Base-by-base conservation (phyloP, 768 basidiomycete species). In the Pisolithus sp. region DNA sequence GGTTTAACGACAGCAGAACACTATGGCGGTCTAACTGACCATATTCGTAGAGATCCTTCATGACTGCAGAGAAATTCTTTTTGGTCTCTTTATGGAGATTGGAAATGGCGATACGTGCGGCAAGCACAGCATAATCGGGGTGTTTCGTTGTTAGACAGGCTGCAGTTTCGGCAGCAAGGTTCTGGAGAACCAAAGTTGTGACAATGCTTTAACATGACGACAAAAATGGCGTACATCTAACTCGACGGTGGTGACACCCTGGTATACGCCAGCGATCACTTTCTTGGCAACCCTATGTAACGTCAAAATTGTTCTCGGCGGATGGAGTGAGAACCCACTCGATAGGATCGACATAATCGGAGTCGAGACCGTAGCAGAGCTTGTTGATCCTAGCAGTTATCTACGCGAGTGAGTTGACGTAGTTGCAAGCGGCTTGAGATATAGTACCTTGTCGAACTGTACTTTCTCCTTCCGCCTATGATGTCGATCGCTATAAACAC, bases 41-140 rank as follows among this genome's bases (percentile, higher is more conserved):
- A 74, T 94, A 98, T 43, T 80, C 73, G 67, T 97, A 91, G 36
- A 99, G 74, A 65, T 98, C 94, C 53, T 82, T 82, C 63, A 99
- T 79, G 57, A 99, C 95, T 53, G 85, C 80, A 1, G 92, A 93
- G 67, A 99, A 98, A 59, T 74, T 89, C 77, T 98, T 98, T 75
- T 93, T 97, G 17, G 96, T 98, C 73, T 99, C 95, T 64, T 99
- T 98, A 80, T 99, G 96, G 10, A 98, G 74, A 66, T 98, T 99
- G 46, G 95, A 97, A 62, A 99, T 93, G 51, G 96, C 96, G 49
- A 99, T 98, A 53, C 96, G 92, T 20, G 96, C 96, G 5, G 96
- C 96, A 56, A 99, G 90, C 54, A 98, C 85, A 23, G 96, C 96
- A 61, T 99, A 99, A 67, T 99, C 96, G 7, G 95, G 93, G 64